Base-by-base conservation (phyloP, 768 basidiomycete genomes). In the Psilocybe cyanescens region DNA sequence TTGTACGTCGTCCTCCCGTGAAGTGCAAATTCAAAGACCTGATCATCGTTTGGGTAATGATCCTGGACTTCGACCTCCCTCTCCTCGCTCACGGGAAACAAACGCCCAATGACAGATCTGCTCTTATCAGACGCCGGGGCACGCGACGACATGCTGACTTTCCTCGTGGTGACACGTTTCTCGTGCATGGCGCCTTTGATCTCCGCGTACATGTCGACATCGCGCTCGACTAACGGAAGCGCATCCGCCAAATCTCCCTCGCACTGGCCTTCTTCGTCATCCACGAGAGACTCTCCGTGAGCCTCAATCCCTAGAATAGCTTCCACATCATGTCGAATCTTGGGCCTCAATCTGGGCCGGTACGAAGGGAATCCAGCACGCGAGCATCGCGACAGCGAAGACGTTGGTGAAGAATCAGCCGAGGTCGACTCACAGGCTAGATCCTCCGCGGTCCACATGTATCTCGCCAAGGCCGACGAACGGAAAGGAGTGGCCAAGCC, bases 401-500 rank as follows among this genome's bases (percentile, higher is more conserved):
- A 35, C 3, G 60, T 24, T 24, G 59, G 47, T 31, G 64, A 63
- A 3, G 63, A 59, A 7, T 59, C 37, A 6, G 63, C 64, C 12
- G 63, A 62, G 19, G 62, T 60, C 19, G 60, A 30, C 53, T 60
- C 60, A 45, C 66, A 68, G 28, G 72, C 76, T 39, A 66, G 71
- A n/a, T 79, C 79, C n/a, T 78, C 76, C 1, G 72, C 71, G 30
- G 74, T 70, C 77, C 81, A 80, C 30, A 68, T 69, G 53, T 70
- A 69, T 57, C 67, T 68, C 4, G 78, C 78, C 24, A 90, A 78
- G 1, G 82, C 82, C 14, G 86, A 88, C 58, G 81, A 81, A 24
- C 68, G 75, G 62, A 78, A 72, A 0, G 88, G 87, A 48, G 74
- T 76, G 9, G 83, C 79, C 55, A 90, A 77, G 1, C 80, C 83